Conservation (phyloP, 2,329 filamentous ascomycete genomes). For the Penicillium sp. region DNA sequence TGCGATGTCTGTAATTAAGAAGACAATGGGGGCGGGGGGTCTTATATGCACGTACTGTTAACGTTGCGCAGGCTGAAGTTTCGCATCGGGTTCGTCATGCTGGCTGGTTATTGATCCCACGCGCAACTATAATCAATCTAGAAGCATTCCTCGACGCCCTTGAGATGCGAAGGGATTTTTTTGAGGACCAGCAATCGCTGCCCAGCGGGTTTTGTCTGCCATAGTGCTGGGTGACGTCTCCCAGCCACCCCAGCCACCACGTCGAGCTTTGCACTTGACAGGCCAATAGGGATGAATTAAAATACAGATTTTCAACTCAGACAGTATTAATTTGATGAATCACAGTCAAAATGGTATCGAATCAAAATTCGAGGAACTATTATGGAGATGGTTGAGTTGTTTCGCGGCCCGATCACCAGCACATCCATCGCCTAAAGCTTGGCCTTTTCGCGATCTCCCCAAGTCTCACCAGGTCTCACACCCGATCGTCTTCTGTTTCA, state of each 20-base stretch:
- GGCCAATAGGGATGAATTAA: conserved; percentile 22
- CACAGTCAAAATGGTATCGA: conserved; percentile 1
- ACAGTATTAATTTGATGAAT: conserved; percentile 14
- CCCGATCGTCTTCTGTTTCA: background rate
- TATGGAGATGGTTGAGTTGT: conserved; percentile 12
- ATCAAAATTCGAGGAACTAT: conserved; percentile 10
- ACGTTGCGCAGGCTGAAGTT: conserved; percentile 29
- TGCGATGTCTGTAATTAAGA: background rate
- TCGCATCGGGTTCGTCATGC: conserved; percentile 20
- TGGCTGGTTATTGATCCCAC: conserved; percentile 20
- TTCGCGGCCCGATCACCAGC: conserved; percentile 6
- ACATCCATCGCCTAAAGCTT: conserved; percentile 10
- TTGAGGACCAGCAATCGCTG: conserved; percentile 11
- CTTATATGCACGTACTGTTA: conserved; percentile 22
- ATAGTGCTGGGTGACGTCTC: conserved; percentile 18
- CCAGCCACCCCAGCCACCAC: conserved; percentile 31
- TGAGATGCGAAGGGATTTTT: conserved; percentile 13
- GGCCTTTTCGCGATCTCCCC: background rate
- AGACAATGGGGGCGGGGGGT: conserved; percentile 5
- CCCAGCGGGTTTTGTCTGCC: conserved; percentile 23
- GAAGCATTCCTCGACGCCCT: conserved; percentile 25
- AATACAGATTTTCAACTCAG: conserved; percentile 17
- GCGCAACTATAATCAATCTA: conserved; percentile 17
- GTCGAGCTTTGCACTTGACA: conserved; percentile 6
- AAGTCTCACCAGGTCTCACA: background rate